Base-by-base conservation (phyloP, 2,329 filamentous ascomycete genomes). In the Leptographium lundbergii region DNA sequence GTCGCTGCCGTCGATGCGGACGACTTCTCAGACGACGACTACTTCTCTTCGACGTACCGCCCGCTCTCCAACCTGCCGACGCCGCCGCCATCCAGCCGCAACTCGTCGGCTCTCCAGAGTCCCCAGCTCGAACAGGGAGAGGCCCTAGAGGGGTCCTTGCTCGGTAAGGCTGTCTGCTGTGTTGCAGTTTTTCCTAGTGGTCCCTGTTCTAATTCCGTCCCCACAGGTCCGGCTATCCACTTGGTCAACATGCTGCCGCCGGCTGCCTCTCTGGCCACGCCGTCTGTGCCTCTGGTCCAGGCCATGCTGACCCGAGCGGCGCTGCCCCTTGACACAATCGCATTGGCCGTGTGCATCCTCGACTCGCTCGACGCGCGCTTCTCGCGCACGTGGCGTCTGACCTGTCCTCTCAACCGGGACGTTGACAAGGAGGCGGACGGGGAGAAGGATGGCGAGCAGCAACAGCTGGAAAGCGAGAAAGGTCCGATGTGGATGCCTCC, bases 21-120 rank as follows among this genome's bases (percentile, higher is more conserved):
- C 61, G 74, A 78, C 17, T 22, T 19, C 65, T 75, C 78, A 59
- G 74, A 73, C 63, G 76, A 78, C 65, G 73, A 75, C 63, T 74
- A 77, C 61, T 75, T 84, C 66, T 69, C 71, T 59, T 73, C 74
- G 61, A 84, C 82, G 63, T 87, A 87, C 70, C 79, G 82, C 54
- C 84, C 84, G 11, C 75, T 87, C 57, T 87, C 84, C 34, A 85
- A 84, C 69, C 77, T 87, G 25, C 84, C 84, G 25, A 87, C 84
- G 57, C 84, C 84, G 62, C 84, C 84, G 52, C 78, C 77, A 13
- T 84, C 81, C 52, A 77, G 77, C 56, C 72, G 71, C 61, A 72
- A 69, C 57, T 75, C 75, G 13, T 75, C 74, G 39, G 72, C 73
- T 32, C 67, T 69, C 48, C 74, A 75, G 65, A 77, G 75, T 55